Evolutionary conservation across 768 basidiomycete genomes (phyloP).

Genomic region (Mycena haematopus): DNA sequence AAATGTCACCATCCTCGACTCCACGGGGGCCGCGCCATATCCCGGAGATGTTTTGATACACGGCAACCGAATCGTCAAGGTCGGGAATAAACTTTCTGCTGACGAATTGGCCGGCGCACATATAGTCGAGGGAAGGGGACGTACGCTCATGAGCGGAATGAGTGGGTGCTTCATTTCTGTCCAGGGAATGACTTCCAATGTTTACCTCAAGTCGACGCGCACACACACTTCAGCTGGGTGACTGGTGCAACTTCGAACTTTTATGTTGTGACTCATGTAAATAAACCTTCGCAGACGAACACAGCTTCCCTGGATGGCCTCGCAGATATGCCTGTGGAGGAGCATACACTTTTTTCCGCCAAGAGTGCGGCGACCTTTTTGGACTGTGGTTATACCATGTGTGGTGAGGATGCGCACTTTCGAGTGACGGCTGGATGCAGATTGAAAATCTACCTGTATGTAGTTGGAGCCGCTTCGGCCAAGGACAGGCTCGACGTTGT

Average conservation of each 20-base stretch:
- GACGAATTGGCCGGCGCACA: slow-evolving; percentile 31
- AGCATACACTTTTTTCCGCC: slow-evolving; percentile 39
- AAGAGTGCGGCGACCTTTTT: slow-evolving; percentile 41
- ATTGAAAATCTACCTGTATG: not conserved
- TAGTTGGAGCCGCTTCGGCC: slow-evolving; percentile 43
- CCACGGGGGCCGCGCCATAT: slow-evolving; percentile 41
- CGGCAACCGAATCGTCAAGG: slow-evolving; percentile 38
- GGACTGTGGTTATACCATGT: slow-evolving; percentile 47
- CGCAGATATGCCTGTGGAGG: slow-evolving; percentile 37
- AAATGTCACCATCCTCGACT: slow-evolving; percentile 43
- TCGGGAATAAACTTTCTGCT: slow-evolving; percentile 33
- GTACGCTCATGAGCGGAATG: slow-evolving; percentile 44
- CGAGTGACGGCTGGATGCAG: not conserved
- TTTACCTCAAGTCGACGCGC: slow-evolving; percentile 37
- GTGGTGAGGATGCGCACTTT: slow-evolving; percentile 19
- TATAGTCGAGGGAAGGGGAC: slow-evolving; percentile 39
- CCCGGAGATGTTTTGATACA: slow-evolving; percentile 41
- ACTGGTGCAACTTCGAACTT: not conserved
- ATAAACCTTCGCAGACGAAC: slow-evolving; percentile 32
- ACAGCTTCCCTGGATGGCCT: slow-evolving; percentile 39
- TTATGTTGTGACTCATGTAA: not conserved
- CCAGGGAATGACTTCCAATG: too few relatives aligned
- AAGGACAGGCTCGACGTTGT: slow-evolving; percentile 40
- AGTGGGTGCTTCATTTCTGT: slow-evolving; percentile 13
- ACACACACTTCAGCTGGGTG: slow-evolving; percentile 39